phyloP scores from a whole-genome alignment of 1,139 yeast species.

The Zygoascus sp. region DNA sequence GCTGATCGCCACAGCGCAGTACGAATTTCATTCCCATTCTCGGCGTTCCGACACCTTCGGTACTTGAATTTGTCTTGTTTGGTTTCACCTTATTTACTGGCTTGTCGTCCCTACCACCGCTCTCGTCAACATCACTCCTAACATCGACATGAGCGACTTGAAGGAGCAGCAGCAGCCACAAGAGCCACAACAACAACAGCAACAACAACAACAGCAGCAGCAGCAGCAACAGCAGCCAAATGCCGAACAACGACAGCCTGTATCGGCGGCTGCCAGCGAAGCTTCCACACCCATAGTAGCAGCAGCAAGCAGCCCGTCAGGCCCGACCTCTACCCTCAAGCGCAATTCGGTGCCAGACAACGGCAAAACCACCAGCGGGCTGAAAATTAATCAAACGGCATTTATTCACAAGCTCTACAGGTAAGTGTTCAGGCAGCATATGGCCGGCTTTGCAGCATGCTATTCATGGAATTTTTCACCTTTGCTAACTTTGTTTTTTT shows the following conservation, averaged over 20 bases:
- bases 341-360: neutral
- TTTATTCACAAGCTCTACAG: conserved; percentile 58
- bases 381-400: conserved; percentile 42
- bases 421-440: conserved; percentile 15
- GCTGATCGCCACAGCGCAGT: neutral
- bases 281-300: too few species aligned
- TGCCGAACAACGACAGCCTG: neutral
- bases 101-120: neutral
- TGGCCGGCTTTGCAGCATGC: neutral
- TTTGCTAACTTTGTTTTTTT: conserved; percentile 6
- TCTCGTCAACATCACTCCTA: neutral
- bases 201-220: neutral
- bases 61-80: neutral
- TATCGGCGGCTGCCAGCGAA: too few species aligned
- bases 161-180: neutral
- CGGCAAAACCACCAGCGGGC: conserved; percentile 13
- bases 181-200: neutral
- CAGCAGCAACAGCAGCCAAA: neutral
- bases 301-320: too few species aligned
- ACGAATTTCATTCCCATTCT: neutral
- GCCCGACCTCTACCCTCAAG: conserved; percentile 3
- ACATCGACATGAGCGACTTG: neutral
- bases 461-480: neutral
- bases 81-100: neutral
- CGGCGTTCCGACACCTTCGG: neutral